Conservation (phyloP, 345 rosid genomes). For the Brassica nigra region DNA sequence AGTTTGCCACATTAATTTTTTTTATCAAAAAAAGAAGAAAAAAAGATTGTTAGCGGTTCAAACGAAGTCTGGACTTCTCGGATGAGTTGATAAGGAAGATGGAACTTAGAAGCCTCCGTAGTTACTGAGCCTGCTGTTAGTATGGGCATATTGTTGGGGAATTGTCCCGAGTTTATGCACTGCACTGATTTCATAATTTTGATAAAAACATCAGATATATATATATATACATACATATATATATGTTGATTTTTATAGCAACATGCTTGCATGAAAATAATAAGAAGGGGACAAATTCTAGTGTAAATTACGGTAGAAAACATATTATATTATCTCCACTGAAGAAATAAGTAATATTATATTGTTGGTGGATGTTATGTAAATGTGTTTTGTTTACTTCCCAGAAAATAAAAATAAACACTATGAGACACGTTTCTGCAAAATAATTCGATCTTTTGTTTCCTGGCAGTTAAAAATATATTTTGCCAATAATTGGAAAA, state of each 20-base stretch:
- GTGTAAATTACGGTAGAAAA: too few relatives aligned
- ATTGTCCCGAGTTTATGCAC: background rate
- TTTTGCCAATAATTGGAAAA: background rate
- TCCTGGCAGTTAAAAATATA: background rate
- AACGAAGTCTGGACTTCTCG: background rate
- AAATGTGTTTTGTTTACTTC: background rate
- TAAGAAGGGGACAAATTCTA: too few relatives aligned
- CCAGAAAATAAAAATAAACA: background rate
- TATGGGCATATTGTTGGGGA: background rate
- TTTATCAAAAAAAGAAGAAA: background rate
- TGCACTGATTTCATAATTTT: background rate
- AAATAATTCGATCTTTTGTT: background rate
- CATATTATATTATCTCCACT: too few relatives aligned
- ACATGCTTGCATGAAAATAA: too few relatives aligned
- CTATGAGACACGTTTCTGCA: background rate
- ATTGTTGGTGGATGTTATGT: background rate
- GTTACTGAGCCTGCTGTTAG: background rate
- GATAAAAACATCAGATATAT: background rate
- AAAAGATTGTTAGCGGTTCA: background rate
- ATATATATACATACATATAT: too few relatives aligned
- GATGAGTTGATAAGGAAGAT: background rate
- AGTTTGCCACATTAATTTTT: background rate
- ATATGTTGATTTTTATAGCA: too few relatives aligned
- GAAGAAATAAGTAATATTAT: too few relatives aligned
- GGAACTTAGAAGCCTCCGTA: background rate